Conservation (phyloP, 331 rosid genomes). For the Rosa hybrid region DNA sequence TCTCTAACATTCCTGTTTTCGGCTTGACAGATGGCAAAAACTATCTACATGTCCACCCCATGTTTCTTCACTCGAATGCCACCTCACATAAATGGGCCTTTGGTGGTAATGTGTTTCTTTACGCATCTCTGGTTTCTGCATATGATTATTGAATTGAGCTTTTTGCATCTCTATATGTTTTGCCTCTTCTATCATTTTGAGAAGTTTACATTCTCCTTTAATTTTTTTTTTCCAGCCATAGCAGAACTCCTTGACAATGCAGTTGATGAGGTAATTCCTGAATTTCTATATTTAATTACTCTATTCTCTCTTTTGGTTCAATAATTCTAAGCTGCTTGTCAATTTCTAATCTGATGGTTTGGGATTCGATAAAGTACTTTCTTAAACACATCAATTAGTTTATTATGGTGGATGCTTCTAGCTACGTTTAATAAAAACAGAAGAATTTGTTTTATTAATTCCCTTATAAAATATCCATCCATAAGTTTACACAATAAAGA, state of each 20-base stretch:
- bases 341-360: not conserved
- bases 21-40: conserved; percentile 50
- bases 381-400: not conserved
- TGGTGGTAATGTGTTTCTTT: conserved; percentile 61
- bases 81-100: conserved; percentile 93
- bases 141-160: not conserved
- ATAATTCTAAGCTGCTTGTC: not conserved
- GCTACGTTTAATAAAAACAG: not conserved
- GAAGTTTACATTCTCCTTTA: not conserved
- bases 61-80: conserved; percentile 93
- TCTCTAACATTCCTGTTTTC: conserved; percentile 1
- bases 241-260: conserved; percentile 92
- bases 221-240: conserved; percentile 51
- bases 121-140: not conserved
- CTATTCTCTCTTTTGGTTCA: not conserved
- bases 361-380: not conserved
- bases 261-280: conserved; percentile 72
- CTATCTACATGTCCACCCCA: conserved; percentile 72
- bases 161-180: not conserved
- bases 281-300: not conserved
- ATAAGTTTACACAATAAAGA: not conserved
- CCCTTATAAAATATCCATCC: not conserved
- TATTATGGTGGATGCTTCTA: not conserved
- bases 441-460: not conserved
- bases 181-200: not conserved